Evolutionary conservation across 106 monocot genomes (phyloP).

Genomic region (Apostasia ramifera): DNA sequence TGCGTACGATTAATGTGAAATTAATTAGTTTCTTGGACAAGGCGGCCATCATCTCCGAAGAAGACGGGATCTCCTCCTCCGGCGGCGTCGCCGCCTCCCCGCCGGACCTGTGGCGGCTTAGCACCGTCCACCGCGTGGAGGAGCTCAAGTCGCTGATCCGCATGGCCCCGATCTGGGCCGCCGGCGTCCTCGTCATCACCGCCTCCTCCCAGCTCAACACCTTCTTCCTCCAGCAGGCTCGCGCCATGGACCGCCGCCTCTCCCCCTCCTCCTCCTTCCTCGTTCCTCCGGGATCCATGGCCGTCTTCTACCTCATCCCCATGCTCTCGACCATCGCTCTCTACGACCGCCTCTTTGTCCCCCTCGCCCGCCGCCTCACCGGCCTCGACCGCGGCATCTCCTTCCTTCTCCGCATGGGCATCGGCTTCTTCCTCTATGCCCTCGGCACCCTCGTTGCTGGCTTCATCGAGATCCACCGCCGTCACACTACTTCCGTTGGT

Average conservation of each 20-base stretch:
- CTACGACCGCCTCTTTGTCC: constrained; percentile 78
- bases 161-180: constrained; percentile 84
- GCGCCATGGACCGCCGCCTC: constrained; percentile 85
- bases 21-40: constrained; percentile 50
- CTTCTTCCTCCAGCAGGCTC: constrained; percentile 80
- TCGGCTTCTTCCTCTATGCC: constrained; percentile 55
- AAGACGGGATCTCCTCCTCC: constrained; percentile 8
- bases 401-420: constrained; percentile 65
- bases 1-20: neutral
- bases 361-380: constrained; percentile 47
- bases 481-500: neutral
- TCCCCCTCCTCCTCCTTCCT: constrained; percentile 37
- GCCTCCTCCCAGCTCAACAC: constrained; percentile 64
- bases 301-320: constrained; percentile 61
- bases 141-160: constrained; percentile 77
- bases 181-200: constrained; percentile 74
- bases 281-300: constrained; percentile 83
- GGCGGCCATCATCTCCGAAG: constrained; percentile 44
- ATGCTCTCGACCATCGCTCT: constrained; percentile 64
- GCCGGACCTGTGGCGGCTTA: constrained; percentile 60
- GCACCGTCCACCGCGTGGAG: constrained; percentile 86
- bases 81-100: neutral
- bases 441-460: constrained; percentile 56
- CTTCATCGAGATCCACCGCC: constrained; percentile 46
- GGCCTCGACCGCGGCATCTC: constrained; percentile 64